Base-by-base conservation (phyloP, 441 rosid genomes). In the Eugenia klotzschiana region DNA sequence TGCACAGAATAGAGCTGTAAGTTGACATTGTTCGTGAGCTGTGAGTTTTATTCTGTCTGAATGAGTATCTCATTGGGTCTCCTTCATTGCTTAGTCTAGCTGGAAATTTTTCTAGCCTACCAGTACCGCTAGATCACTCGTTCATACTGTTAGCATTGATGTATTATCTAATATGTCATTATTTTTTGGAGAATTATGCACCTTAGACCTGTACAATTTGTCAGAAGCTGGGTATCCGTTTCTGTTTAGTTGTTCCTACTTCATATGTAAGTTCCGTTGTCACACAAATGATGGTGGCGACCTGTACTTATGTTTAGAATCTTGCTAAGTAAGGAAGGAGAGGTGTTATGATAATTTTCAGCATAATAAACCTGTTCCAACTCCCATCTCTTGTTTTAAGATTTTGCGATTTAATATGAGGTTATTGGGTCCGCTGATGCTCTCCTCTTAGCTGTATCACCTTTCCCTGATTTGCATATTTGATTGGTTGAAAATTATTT, bases 1-100 rank as follows among this genome's bases (percentile, higher is more conserved):
- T 85, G 85, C 87, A 20, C 99, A 96, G 89, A 96, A 95, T 82
- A 93, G 99, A 92, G 98, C 98, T 87, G 99, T 96, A 90, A 93
- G 99, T 88, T 69, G 79, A 85, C 56, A 18, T 80, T 54, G 74
- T 80, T 56, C 22, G 23, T 13, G 49, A 54, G 41, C 77, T 73
- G 12, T 22, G 60, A 64, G 7, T 84, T 22, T 50, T 37, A 7
- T 22, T 54, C 41, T 60, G 73, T 27, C 41, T 29, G 41, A 60
- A 60, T 60, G 41, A 29, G 73, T 27, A 16, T 60, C 73, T 60
- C 23, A 60, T 2, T 0, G 73, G 8, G 22, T 60, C 41, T 60
- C 73, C 41, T 18, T 64, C 74, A 2, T 64, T 64, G 46, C 77
- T 33, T 64, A 33, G n/a, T 64, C 37, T 64, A 33, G 25, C 20